phyloP scores from a whole-genome alignment of 2,329 filamentous ascomycete species.

The Colletotrichum spaethianum region DNA sequence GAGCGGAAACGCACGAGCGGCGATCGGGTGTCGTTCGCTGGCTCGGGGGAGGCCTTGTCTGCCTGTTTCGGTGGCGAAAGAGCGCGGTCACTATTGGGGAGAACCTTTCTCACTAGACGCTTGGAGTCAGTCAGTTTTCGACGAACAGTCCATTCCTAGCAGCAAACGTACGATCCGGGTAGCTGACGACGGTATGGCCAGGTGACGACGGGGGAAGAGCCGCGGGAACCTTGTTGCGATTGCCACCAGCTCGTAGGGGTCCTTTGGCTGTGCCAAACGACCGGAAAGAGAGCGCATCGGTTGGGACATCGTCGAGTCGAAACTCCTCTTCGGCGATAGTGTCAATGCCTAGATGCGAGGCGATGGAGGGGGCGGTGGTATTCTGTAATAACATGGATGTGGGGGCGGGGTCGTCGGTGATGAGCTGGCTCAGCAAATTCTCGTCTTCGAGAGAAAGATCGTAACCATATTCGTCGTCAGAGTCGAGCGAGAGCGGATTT shows the following conservation, averaged over 20 bases:
- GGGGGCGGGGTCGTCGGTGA: conserved; percentile 41
- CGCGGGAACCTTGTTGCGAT: conserved; percentile 30
- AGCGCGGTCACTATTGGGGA: conserved; percentile 47
- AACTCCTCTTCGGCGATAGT: conserved; percentile 24
- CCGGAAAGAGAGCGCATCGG: conserved; percentile 46
- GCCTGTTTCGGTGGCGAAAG: conserved; percentile 41
- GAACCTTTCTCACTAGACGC: conserved; percentile 71
- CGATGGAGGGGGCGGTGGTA: not conserved
- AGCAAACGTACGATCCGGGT: conserved; percentile 67
- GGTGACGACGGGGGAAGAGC: conserved; percentile 39
- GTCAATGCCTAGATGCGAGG: conserved; percentile 32
- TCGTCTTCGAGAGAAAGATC: conserved; percentile 64
- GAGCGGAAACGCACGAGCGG: conserved; percentile 86
- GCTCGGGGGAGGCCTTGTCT: conserved; percentile 40
- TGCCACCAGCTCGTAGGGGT: not conserved
- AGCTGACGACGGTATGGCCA: conserved; percentile 52
- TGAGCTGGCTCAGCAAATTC: conserved; percentile 54
- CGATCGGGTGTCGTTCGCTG: conserved; percentile 55
- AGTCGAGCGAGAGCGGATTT: conserved; percentile 44
- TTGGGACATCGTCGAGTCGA: conserved; percentile 38
- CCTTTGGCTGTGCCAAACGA: conserved; percentile 21
- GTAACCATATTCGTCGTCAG: conserved; percentile 62
- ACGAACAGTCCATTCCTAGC: conserved; percentile 26
- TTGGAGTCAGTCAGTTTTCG: conserved; percentile 72
- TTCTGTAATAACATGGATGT: not conserved